A percentile compares a stretch with the other conserved stretches of the same genome.
Evolutionary conservation across 1,139 yeast genomes (phyloP).

Genomic region (Eremothecium gossypii): DNA sequence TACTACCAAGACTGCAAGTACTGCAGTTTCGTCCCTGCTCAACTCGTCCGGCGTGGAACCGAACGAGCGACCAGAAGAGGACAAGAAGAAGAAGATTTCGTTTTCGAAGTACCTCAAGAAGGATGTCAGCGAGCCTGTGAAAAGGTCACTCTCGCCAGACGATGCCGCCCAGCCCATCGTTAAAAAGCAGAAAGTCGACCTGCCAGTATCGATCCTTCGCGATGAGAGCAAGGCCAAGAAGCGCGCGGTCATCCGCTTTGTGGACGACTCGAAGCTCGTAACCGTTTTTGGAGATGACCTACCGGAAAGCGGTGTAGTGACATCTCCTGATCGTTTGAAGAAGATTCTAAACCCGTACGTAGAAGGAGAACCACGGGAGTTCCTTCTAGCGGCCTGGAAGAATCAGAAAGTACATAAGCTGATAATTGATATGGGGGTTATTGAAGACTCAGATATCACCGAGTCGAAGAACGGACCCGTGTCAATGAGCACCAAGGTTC

Average conservation of each 20-base stretch:
- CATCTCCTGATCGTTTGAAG: conserved; percentile 25
- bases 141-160: conserved; percentile 11
- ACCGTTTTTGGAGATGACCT: conserved; percentile 29
- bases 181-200: conserved; percentile 4
- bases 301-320: conserved; percentile 23
- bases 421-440: conserved; percentile 8
- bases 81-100: conserved; percentile 27
- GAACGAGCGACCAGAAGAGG: conserved; percentile 11
- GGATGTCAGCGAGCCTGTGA: conserved; percentile 15
- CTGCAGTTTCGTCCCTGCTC: background rate
- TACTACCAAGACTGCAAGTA: background rate
- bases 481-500: conserved; percentile 18
- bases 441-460: conserved; percentile 22
- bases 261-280: conserved; percentile 20
- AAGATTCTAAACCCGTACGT: conserved; percentile 27
- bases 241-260: conserved; percentile 17
- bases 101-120: conserved; percentile 28
- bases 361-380: conserved; percentile 29
- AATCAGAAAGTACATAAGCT: conserved; percentile 14
- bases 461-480: conserved; percentile 26
- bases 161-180: conserved; percentile 2
- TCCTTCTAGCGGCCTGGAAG: conserved; percentile 15
- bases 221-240: conserved; percentile 9
- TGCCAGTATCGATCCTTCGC: conserved; percentile 18
- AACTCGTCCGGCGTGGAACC: conserved; percentile 1